phyloP scores from a whole-genome alignment of 805 yeast species.

The Saccharomycopsis babjevae region DNA sequence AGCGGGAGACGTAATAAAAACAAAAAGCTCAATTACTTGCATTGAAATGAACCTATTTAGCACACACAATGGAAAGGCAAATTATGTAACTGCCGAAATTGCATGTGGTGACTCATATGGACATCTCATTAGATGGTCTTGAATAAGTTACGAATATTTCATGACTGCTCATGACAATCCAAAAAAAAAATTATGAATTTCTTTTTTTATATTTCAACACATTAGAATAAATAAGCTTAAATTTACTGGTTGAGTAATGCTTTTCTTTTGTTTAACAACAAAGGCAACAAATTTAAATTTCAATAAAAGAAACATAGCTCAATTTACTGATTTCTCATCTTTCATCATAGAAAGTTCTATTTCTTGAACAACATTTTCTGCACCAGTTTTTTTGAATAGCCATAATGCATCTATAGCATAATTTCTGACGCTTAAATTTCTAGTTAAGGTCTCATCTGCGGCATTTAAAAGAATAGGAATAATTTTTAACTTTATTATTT shows the following conservation, averaged over 20 bases:
- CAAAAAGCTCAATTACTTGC: constrained; percentile 23
- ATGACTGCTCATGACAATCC: no score
- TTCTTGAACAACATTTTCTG: not conserved
- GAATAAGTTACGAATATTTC: not conserved
- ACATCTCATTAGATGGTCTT: constrained; percentile 39
- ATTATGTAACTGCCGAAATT: constrained; percentile 32
- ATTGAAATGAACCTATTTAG: constrained; percentile 28
- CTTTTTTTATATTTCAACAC: no score
- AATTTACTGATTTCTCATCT: not conserved
- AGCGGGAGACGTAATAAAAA: constrained; percentile 12
- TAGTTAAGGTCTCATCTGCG: constrained; percentile 52
- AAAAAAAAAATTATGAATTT: no score
- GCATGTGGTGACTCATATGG: constrained; percentile 49
- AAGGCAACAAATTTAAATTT: no score
- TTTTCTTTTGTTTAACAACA: no score
- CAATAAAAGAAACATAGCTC: no score
- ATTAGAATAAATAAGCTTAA: no score
- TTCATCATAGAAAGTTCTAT: not conserved
- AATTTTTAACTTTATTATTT: constrained; percentile 51
- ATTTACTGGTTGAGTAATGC: no score
- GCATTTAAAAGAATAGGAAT: constrained; percentile 58
- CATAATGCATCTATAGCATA: constrained; percentile 87
- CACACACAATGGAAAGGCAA: constrained; percentile 28
- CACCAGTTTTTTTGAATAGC: constrained; percentile 56
- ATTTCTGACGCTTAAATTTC: constrained; percentile 62